Base-by-base conservation (phyloP, 2,329 filamentous ascomycete genomes). In the Aspergillus costaricaensis region DNA sequence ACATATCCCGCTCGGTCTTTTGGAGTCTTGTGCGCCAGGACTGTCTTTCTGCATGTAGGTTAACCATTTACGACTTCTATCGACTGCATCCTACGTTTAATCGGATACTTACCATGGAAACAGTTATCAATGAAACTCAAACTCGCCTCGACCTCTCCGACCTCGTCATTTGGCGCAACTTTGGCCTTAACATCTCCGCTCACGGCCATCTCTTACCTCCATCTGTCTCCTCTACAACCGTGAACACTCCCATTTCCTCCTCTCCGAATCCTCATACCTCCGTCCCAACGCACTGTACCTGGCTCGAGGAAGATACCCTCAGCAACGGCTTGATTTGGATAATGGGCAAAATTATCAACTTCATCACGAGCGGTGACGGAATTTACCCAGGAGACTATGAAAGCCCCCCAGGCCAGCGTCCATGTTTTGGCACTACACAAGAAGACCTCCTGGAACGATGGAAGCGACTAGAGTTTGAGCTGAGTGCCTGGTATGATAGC, bases 401-500 rank as follows among this genome's bases (percentile, higher is more conserved):
- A 7, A 19, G 58, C n/a, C 65, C 65, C 1, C 59, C 39, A 14
- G 44, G 21, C 6, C 50, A 62, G 21, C 61, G 60, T 7, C 50
- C 61, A 15, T 44, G 55, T 10, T 58, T 67, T 8, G 61, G 61
- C 4, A 14, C 63, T 1, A 64, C 53, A 1, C 65, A 67, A 32
- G 57, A 67, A n/a, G 47, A 61, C 30, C 58, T 65, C 6, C 19
- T 60, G 5, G 60, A 65, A 23, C 80, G 81, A 64, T 86, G 84
- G 84, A 75, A 78, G 55, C 73, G 77, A 39, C 71, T 86, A 0
- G 77, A 79, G 56, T 76, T 75, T n/a, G 82, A 86, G 56, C 77
- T 86, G 30, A 76, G 81, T 47, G 73, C 77, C 15, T 86, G 84
- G 84, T 74, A 81, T 64, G 76, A 81, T 53, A 81, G 82, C 10